Percentiles rank a stretch among this genome's conserved stretches.
These are phyloP conservation scores for Amanita inopinata DNA, from an alignment of 768 basidiomycete genomes.

Conservation along the genomic window DNA sequence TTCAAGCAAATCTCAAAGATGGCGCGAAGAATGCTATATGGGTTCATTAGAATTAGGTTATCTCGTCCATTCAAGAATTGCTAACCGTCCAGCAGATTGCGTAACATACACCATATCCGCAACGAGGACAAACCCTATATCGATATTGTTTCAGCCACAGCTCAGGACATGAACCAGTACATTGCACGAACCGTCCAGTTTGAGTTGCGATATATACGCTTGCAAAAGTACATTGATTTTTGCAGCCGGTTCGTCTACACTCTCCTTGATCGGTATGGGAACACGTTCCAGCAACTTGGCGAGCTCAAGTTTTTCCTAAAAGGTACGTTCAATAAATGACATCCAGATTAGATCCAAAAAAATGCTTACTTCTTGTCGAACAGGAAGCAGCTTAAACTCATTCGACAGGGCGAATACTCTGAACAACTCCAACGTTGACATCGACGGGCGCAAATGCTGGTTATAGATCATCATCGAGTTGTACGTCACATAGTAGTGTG, in stretches of 20 bases:
- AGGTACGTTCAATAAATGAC: not conserved
- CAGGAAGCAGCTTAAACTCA: slow-evolving; percentile 89
- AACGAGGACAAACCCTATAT: slow-evolving; percentile 69
- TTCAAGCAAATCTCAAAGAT: slow-evolving; percentile 98
- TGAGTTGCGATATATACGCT: slow-evolving; percentile 89
- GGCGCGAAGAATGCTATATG: slow-evolving; percentile 79
- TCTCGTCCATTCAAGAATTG: not conserved
- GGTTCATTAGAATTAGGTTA: not conserved
- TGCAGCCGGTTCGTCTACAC: slow-evolving; percentile 90
- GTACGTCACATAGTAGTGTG: slow-evolving; percentile 92
- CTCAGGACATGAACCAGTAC: not conserved
- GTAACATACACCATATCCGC: slow-evolving; percentile 96
- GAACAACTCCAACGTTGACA: slow-evolving; percentile 87
- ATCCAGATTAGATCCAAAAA: slow-evolving; percentile 13
- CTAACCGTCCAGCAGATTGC: slow-evolving; percentile 87
- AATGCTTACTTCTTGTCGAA: slow-evolving; percentile 50
- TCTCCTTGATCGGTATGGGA: slow-evolving; percentile 95
- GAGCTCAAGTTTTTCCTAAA: slow-evolving; percentile 76
- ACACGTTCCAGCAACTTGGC: slow-evolving; percentile 87
- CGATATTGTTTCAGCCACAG: slow-evolving; percentile 1
- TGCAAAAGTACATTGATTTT: slow-evolving; percentile 97
- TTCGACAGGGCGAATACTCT: slow-evolving; percentile 92
- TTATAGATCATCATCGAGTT: slow-evolving; percentile 96
- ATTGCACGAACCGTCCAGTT: slow-evolving; percentile 59
- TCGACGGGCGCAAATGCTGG: slow-evolving; percentile 80